Percentiles rank a stretch among this genome's conserved stretches.
These are phyloP conservation scores for Cicer pinnatifidum DNA, from an alignment of 306 rosid species.

Conservation along the genomic window DNA sequence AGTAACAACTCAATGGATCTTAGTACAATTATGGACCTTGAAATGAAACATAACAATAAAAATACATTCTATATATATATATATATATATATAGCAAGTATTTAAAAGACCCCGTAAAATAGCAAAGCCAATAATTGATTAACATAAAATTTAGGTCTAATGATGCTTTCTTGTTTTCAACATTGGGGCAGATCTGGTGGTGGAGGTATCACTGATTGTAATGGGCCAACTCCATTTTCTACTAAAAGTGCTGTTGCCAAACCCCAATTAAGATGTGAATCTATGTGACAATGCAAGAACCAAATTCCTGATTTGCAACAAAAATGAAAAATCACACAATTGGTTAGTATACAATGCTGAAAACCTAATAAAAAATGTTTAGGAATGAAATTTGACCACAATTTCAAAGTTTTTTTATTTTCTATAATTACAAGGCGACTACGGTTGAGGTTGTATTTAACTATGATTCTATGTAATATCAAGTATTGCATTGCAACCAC, in stretches of 20 bases:
- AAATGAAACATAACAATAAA: constrained; percentile 23
- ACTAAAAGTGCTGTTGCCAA: constrained; percentile 77
- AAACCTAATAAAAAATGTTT: neutral
- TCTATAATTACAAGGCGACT: too few species aligned
- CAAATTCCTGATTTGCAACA: constrained; percentile 68
- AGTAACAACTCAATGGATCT: constrained; percentile 40
- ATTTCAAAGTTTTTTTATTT: too few species aligned
- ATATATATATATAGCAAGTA: constrained; percentile 30
- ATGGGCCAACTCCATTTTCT: constrained; percentile 79
- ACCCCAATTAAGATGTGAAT: constrained; percentile 77
- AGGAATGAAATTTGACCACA: neutral
- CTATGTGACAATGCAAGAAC: constrained; percentile 93
- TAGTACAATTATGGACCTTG: constrained; percentile 43
- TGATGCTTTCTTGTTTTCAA: constrained; percentile 49
- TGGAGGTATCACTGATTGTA: constrained; percentile 85
- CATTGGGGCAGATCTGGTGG: constrained; percentile 89
- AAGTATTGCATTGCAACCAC: too few species aligned
- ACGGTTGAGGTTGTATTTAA: too few species aligned
- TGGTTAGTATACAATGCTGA: constrained; percentile 30
- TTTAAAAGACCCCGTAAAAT: constrained; percentile 31
- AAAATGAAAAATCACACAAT: neutral
- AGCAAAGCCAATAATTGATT: constrained; percentile 31
- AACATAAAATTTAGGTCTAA: constrained; percentile 38
- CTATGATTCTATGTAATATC: too few species aligned
- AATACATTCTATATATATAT: too few species aligned